Evolutionary conservation across 768 basidiomycete species (phyloP).

Genomic region (Dacryopinax primogenitus): DNA sequence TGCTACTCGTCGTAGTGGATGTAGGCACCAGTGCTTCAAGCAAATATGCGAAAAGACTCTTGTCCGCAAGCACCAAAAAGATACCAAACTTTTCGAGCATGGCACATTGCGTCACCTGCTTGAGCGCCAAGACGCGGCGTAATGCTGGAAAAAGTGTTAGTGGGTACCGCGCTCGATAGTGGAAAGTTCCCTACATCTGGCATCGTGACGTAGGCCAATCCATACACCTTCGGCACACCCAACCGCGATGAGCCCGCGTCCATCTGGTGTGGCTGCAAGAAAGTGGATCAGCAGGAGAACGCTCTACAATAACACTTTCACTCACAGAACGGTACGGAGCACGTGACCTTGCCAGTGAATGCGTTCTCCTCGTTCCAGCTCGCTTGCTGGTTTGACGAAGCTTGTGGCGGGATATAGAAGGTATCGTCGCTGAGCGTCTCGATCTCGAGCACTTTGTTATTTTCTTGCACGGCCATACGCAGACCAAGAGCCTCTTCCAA

Average conservation of each 20-base stretch:
- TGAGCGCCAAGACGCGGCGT: conserved; percentile 84
- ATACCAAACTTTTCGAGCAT: conserved; percentile 95
- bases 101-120: conserved; percentile 87
- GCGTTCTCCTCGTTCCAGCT: conserved; percentile 57
- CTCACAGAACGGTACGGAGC: conserved; percentile 83
- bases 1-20: conserved; percentile 46
- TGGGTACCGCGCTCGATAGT: background rate
- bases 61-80: conserved; percentile 89
- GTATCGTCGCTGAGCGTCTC: conserved; percentile 81
- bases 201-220: conserved; percentile 85
- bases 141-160: conserved; percentile 42
- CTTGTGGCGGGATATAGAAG: conserved; percentile 60
- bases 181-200: conserved; percentile 46
- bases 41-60: conserved; percentile 85
- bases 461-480: conserved; percentile 77
- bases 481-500: conserved; percentile 77
- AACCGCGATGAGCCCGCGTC: conserved; percentile 75
- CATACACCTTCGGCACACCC: conserved; percentile 93
- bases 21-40: conserved; percentile 94
- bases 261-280: conserved; percentile 60
- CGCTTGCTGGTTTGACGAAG: conserved; percentile 20
- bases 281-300: conserved; percentile 14
- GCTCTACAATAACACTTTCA: conserved; percentile 4
- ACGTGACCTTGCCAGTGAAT: conserved; percentile 77
- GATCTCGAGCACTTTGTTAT: conserved; percentile 85